Evolutionary conservation across 2,329 filamentous ascomycete genomes (phyloP), one percentile per base, ranked within the genome.

Genomic region (Plectosphaerella cucumerina): DNA sequence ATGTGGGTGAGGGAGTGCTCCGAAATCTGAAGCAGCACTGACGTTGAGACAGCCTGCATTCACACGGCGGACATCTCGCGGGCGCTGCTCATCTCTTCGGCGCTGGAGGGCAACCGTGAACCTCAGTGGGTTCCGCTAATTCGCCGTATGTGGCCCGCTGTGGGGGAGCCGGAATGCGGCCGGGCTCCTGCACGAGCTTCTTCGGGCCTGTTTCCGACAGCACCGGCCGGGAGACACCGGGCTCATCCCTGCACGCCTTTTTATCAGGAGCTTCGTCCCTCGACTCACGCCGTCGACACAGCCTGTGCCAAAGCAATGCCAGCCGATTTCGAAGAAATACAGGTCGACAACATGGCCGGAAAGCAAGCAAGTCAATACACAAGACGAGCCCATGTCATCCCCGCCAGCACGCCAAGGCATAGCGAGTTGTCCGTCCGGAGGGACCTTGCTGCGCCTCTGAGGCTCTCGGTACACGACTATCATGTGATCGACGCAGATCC

Each of bases 1-100:
- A 11, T 51, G 51, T 41, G 50, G 49, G 26, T 65, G n/a, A 46
- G 21, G 47, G 47, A 50, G 15, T 8, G 15, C 23, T 3, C 15
- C 33, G 23, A n/a, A 17, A 8, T n/a, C 2, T 11, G 17, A 11
- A 14, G 23, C 35, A n/a, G 34, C 11, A 21, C 12, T 37, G 14
- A 15, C 35, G 81, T 81, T 2, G 68, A 84, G 0, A 78, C 77
- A 9, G 74, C 51, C 9, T 41, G 48, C 9, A 31, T 53, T 6
- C 50, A 37, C 26, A 53, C 51, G 18, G 18, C 37, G 3, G 48
- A 53, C 26, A 21, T 50, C 17, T 31, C 37, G 31, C 43, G 48
- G 17, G 51, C 51, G 4, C 21, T 47, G 15, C 49, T 48, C 22
- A 35, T 50, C 4, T 47, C 48, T 6, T 33, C 35, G n/a, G 48